Conservation (phyloP, 345 rosid genomes). For the Reutealis trisperma region DNA sequence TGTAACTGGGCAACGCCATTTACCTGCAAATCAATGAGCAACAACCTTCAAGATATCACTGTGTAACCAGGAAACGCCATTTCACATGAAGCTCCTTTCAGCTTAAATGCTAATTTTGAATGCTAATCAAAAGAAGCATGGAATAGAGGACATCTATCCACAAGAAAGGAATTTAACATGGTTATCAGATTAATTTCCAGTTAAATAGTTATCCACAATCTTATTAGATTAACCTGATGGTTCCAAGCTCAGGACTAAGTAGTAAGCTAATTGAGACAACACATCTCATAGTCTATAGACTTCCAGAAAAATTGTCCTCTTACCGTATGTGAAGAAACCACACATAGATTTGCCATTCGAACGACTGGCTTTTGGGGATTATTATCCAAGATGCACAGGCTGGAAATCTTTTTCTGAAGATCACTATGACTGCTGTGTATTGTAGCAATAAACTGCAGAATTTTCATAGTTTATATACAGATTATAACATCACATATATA, state of each 20-base stretch:
- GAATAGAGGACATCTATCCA: not conserved
- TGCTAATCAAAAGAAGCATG: not conserved
- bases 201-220: conserved; percentile 1
- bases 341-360: conserved; percentile 96
- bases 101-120: not conserved
- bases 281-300: not conserved
- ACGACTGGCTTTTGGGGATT: conserved; percentile 90
- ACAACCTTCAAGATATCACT: conserved; percentile 82
- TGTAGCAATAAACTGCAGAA: conserved; percentile 69
- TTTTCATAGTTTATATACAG: conserved; percentile 14
- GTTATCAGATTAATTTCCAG: not conserved
- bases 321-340: conserved; percentile 86
- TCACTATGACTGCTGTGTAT: conserved; percentile 51
- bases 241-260: not conserved
- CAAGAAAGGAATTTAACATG: not conserved
- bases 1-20: conserved; percentile 98
- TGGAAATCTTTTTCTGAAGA: conserved; percentile 78
- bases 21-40: conserved; percentile 50
- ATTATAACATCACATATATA: conserved; percentile 14
- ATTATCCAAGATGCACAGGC: conserved; percentile 76
- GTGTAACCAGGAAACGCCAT: conserved; percentile 93
- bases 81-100: not conserved
- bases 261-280: not conserved
- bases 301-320: conserved; percentile 20
- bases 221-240: not conserved